These are phyloP conservation scores for Leccinum olivaceopallidum DNA, from an alignment of 768 basidiomycete genomes.

Conservation along the genomic window DNA sequence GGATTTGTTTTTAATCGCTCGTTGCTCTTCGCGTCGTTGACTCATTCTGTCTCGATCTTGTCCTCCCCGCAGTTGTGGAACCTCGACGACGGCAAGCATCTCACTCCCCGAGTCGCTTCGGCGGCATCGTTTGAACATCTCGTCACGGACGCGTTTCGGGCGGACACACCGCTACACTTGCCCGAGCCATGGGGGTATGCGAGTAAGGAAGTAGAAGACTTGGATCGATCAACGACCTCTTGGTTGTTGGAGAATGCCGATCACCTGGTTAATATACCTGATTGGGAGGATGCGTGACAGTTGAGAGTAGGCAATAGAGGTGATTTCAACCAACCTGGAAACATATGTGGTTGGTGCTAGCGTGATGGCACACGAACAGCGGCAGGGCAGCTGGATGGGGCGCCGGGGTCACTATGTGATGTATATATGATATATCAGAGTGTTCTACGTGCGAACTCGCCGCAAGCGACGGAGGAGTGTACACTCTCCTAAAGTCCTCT, in stretches of 20 bases:
- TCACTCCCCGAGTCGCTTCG: conserved; percentile 22
- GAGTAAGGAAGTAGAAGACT: not conserved
- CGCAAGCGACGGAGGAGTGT: not conserved
- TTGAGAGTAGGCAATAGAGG: not conserved
- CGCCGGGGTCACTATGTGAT: not conserved
- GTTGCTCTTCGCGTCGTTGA: not conserved
- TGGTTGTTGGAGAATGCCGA: conserved; percentile 1
- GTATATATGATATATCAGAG: not conserved
- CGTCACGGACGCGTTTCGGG: conserved; percentile 22
- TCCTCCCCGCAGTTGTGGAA: conserved; percentile 24
- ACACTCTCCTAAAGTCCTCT: not conserved
- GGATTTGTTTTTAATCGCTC: not conserved
- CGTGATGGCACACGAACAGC: not conserved
- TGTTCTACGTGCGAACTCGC: not conserved
- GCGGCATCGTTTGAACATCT: conserved; percentile 28
- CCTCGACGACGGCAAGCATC: conserved; percentile 22
- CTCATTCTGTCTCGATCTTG: not conserved
- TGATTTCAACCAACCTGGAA: not conserved
- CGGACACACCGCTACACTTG: conserved; percentile 13
- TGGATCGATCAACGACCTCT: not conserved
- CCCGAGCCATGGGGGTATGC: conserved; percentile 26
- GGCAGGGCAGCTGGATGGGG: not conserved
- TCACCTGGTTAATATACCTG: not conserved
- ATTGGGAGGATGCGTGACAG: not conserved
- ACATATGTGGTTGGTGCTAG: not conserved